A percentile compares a stretch with the other conserved stretches of the same genome.
Conservation (phyloP, 164 flowering plant species). For the Brasenia schreberi region DNA sequence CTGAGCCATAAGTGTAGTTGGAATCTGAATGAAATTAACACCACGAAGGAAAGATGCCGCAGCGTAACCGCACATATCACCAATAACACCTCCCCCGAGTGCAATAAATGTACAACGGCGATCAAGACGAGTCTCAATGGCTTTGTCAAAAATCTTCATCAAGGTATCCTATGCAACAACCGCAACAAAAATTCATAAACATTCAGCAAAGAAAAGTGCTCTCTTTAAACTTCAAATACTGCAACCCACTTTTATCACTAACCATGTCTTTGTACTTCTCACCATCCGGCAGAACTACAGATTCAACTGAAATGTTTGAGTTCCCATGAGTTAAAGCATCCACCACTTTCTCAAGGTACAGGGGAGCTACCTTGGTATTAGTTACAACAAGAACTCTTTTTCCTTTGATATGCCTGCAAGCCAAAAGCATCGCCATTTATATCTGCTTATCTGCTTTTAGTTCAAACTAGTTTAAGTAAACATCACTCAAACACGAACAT, state of each 20-base stretch:
- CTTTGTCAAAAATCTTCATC: slow-evolving; percentile 95
- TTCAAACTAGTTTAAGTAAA: neutral
- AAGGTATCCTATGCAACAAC: slow-evolving; percentile 50
- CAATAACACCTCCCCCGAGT: slow-evolving; percentile 98
- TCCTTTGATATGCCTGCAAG: slow-evolving; percentile 87
- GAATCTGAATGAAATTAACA: slow-evolving; percentile 96
- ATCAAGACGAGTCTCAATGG: slow-evolving; percentile 83
- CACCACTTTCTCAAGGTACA: slow-evolving; percentile 72
- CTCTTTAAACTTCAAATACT: slow-evolving; percentile 4
- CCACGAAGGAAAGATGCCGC: slow-evolving; percentile 96
- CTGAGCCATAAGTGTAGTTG: slow-evolving; percentile 99
- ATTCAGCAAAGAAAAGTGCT: neutral
- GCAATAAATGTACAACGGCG: slow-evolving; percentile 90
- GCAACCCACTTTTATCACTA: neutral
- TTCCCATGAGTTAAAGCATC: slow-evolving; percentile 68
- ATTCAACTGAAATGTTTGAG: slow-evolving; percentile 68
- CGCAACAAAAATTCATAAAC: neutral
- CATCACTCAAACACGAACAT: neutral
- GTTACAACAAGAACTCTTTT: slow-evolving; percentile 94
- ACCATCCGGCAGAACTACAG: slow-evolving; percentile 91
- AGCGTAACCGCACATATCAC: slow-evolving; percentile 99
- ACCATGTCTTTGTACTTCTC: slow-evolving; percentile 95
- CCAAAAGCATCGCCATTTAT: neutral
- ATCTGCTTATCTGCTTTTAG: neutral
- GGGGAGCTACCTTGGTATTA: slow-evolving; percentile 67